Evolutionary conservation across 1,139 yeast genomes (phyloP), one percentile per base, ranked within the genome.

Genomic region (Kodamaea fungicola): DNA sequence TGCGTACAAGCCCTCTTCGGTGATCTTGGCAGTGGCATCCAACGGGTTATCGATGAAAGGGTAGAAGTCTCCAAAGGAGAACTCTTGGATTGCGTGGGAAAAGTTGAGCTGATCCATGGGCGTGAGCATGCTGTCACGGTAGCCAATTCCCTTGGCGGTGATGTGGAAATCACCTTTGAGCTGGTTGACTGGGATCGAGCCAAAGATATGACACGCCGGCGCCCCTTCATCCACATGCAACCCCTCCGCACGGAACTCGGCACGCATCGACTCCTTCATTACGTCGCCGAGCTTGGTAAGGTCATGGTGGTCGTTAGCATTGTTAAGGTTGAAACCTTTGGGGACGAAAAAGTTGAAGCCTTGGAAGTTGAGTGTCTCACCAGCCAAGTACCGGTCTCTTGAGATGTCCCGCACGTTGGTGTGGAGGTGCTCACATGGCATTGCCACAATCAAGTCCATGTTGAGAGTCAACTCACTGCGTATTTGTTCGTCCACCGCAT

Each of bases 171-270:
- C 89, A 8, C 98, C 98, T 38, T 70, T 67, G 4, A 92, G 96
- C 49, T 85, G 83, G 51, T 86, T 89, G 3, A 92, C 92, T 0
- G 95, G 94, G 35, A 92, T 73, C 0, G 83, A 71, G 2, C 98
- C 99, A 54, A 78, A 88, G 2, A 92, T 78, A 46, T 92, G 88
- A 59, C 99, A 92, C 2, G 95, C 94, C 5, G 88, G 84, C 0
- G 81, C 78, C 3, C 76, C 82, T 34, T 69, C 70, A 45, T 72
- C 64, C 9, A 51, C 44, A 26, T 67, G 57, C 3, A 51, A 46
- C 2, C 81, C 80, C 13, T 55, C 46, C 2, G 59, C 49, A 42
- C 75, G 62, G 49, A 78, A 84, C 45, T 80, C 80, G 0, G 90
- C 90, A 33, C 76, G 69, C 35, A 83, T 60, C 5, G 85, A 77